Conservation (phyloP, 202 grass and related monocot species). For the Panicum hallii region DNA sequence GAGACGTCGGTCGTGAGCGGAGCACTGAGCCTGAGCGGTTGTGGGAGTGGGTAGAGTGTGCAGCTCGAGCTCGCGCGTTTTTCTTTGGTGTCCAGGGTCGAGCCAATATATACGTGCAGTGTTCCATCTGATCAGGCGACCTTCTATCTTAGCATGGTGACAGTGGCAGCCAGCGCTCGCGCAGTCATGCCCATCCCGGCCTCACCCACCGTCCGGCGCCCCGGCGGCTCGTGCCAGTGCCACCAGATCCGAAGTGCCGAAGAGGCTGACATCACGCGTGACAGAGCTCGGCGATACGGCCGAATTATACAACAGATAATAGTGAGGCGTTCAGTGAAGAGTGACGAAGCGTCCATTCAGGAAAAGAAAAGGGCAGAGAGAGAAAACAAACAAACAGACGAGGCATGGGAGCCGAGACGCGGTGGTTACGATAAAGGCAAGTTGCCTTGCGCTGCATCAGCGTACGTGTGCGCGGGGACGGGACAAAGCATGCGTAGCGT, state of each 20-base stretch:
- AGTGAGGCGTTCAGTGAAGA: neutral
- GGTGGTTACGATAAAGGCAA: slow-evolving; percentile 56
- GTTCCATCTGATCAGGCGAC: neutral
- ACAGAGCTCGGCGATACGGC: neutral
- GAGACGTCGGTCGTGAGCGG: neutral
- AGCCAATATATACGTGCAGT: slow-evolving; percentile 34
- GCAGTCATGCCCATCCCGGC: neutral
- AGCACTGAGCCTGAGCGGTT: neutral
- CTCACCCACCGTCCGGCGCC: neutral
- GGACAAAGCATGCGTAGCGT: neutral
- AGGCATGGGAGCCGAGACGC: neutral
- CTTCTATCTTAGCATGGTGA: neutral
- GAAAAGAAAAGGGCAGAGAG: neutral
- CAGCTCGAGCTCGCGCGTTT: slow-evolving; percentile 10
- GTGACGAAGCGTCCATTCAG: slow-evolving; percentile 8
- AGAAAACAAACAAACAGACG: neutral
- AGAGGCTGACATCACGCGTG: slow-evolving; percentile 14
- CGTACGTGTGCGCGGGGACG: neutral
- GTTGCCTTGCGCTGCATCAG: neutral
- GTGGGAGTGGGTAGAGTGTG: neutral
- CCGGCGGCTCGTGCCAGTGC: neutral
- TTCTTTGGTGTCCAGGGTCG: neutral
- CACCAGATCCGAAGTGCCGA: neutral
- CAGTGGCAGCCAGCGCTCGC: neutral
- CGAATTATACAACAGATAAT: neutral